These are phyloP conservation scores for Cyanidium caldarium DNA, from an alignment of 23 red algal genomes.

Conservation along the genomic window DNA sequence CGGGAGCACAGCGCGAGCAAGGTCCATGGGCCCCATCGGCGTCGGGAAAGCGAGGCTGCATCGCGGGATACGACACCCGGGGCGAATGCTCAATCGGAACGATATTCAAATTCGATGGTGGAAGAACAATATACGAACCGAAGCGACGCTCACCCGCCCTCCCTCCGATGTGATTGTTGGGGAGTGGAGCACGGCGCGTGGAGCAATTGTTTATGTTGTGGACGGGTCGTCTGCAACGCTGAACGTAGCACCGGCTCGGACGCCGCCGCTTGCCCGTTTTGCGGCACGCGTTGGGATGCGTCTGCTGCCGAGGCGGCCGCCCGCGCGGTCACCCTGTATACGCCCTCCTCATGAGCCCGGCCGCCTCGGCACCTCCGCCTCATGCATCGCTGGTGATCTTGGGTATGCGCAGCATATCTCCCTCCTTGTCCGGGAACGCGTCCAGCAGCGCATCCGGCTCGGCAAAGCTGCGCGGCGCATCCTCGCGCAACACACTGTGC, in stretches of 20 bases:
- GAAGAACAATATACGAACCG: too few relatives aligned
- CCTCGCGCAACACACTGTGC: background rate
- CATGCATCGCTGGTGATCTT: background rate
- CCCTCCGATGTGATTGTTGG: background rate
- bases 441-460: background rate
- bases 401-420: background rate
- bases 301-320: background rate
- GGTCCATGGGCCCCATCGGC: too few relatives aligned
- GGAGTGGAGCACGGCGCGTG: background rate
- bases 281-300: background rate
- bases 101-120: too few relatives aligned
- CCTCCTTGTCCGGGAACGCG: background rate
- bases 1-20: too few relatives aligned
- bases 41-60: too few relatives aligned
- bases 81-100: too few relatives aligned
- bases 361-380: background rate
- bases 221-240: background rate
- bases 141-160: too few relatives aligned
- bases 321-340: background rate
- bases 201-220: slow-evolving; percentile 1
- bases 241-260: background rate
- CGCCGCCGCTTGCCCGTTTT: background rate
- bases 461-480: background rate
- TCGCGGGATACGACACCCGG: too few relatives aligned
- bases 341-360: background rate